Conservation (phyloP, 306 rosid species). For the Malus asiatica region DNA sequence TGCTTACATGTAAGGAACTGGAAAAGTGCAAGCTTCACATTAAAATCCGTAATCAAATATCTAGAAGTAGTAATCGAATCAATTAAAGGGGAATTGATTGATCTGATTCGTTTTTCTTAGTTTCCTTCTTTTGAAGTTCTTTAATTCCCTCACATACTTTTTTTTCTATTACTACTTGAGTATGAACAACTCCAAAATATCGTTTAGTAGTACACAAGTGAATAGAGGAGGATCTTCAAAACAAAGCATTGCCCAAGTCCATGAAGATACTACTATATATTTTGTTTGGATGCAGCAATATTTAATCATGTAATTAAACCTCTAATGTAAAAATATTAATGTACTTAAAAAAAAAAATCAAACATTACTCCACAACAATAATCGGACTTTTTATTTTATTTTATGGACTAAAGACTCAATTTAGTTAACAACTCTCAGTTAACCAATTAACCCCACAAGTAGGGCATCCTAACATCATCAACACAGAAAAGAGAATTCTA, state of each 20-base stretch:
- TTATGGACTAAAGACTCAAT: not conserved
- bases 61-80: too few relatives aligned
- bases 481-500: not conserved
- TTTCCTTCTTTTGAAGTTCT: not conserved
- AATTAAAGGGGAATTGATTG: too few relatives aligned
- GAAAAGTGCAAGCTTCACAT: too few relatives aligned
- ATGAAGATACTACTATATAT: not conserved
- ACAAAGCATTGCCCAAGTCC: not conserved
- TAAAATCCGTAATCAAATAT: too few relatives aligned
- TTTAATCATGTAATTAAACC: not conserved
- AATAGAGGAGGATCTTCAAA: not conserved
- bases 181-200: not conserved
- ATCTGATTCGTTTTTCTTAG: not conserved
- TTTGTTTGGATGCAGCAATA: too few relatives aligned
- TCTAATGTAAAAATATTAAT: too few relatives aligned
- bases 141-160: not conserved
- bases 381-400: not conserved
- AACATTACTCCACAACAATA: not conserved
- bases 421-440: conserved; percentile 15
- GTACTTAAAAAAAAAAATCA: too few relatives aligned
- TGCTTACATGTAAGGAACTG: too few relatives aligned
- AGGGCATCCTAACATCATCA: conserved; percentile 10
- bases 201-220: not conserved
- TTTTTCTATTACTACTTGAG: not conserved
- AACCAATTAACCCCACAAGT: conserved; percentile 3